Evolutionary conservation across 345 rosid species (phyloP).

Genomic region (Lepidium didymum): DNA sequence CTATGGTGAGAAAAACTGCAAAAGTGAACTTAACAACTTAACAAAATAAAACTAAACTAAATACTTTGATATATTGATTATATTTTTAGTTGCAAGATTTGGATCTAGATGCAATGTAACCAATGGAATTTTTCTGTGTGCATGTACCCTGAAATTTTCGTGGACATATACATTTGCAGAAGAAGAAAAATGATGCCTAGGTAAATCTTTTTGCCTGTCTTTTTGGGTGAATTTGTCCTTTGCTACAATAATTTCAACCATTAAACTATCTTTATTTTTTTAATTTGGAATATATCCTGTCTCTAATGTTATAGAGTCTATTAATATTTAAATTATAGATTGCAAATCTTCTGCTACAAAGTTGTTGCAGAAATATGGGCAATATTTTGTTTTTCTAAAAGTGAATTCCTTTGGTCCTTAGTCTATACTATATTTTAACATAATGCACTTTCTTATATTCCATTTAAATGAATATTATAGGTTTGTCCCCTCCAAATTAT

Average conservation of each 20-base stretch:
- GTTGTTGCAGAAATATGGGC: constrained; percentile 29
- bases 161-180: constrained; percentile 9
- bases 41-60: background rate
- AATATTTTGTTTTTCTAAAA: constrained; percentile 7
- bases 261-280: constrained; percentile 2
- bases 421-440: constrained; percentile 12
- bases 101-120: constrained; percentile 23
- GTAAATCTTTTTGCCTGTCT: constrained; percentile 22
- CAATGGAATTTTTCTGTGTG: background rate
- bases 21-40: too few relatives aligned
- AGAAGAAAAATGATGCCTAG: constrained; percentile 30
- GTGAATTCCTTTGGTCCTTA: constrained; percentile 24
- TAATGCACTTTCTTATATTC: constrained; percentile 2
- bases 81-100: background rate
- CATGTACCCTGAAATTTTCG: constrained; percentile 8
- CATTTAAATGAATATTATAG: constrained; percentile 6
- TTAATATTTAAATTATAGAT: background rate
- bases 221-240: constrained; percentile 17
- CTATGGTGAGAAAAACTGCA: too few relatives aligned
- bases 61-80: background rate
- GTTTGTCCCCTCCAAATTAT: constrained; percentile 15
- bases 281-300: constrained; percentile 4
- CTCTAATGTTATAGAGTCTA: constrained; percentile 27
- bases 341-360: constrained; percentile 23
- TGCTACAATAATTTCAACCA: constrained; percentile 20